Evolutionary conservation across 2,329 filamentous ascomycete species (phyloP), one percentile per base, ranked within the genome.

Genomic region (Teratosphaeriaceae sp.): DNA sequence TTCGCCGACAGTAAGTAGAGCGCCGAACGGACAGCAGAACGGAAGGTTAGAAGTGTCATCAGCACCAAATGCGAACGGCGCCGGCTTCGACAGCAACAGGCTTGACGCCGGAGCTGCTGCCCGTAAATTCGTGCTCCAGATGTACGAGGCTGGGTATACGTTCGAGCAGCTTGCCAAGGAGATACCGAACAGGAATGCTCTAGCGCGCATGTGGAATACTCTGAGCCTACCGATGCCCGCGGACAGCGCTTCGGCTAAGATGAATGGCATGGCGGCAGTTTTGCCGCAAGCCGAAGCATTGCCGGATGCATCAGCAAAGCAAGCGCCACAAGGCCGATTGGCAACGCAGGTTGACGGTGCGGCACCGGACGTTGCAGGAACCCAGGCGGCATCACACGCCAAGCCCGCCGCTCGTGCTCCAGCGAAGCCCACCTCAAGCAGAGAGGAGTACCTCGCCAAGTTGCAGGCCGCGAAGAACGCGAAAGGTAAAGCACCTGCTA

Each of bases 381-480:
- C n/a, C n/a, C n/a, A n/a, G n/a, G n/a, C n/a, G n/a, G n/a, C n/a
- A n/a, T n/a, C n/a, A n/a, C n/a, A n/a, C n/a, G n/a, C n/a, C n/a
- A n/a, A n/a, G n/a, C n/a, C n/a, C n/a, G n/a, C n/a, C n/a, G n/a
- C n/a, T n/a, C n/a, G n/a, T n/a, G n/a, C n/a, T n/a, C n/a, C n/a
- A n/a, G n/a, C n/a, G n/a, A n/a, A n/a, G n/a, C n/a, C 46, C 52
- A 20, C 38, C 84, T 50, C 80, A 85, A n/a, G n/a, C 56, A 75
- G 85, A 18, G 86, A 85, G 53, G 84, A 88, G 51, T 79, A 85
- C 31, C 86, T 90, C 46, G 84, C 85, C 3, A 79, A 82, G 38
- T 73, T 88, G 43, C 71, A 88, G 42, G 85, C 85, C n/a, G 80
- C 78, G 1, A 88, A 85, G 60, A 75, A 74, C 40, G 76, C 78